phyloP scores from a whole-genome alignment of 2,329 filamentous ascomycete species.

The Aspergillus fumigatiaffinis region DNA sequence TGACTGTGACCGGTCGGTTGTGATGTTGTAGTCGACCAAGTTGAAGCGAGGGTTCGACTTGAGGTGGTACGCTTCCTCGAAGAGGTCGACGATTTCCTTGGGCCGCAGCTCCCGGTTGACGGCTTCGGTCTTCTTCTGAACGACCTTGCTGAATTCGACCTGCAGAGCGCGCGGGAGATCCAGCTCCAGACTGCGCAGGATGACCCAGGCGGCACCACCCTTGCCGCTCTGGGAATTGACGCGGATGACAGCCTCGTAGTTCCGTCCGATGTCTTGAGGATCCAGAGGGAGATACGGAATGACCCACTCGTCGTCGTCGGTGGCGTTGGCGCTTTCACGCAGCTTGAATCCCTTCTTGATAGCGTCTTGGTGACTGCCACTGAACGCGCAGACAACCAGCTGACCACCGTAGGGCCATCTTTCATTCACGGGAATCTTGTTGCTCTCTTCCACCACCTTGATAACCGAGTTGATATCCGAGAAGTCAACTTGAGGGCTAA shows the following conservation, averaged over 20 bases:
- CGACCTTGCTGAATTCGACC: slow-evolving; percentile 82
- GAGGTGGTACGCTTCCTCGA: slow-evolving; percentile 83
- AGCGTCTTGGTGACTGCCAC: slow-evolving; percentile 88
- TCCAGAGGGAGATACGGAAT: slow-evolving; percentile 92
- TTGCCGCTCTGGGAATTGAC: slow-evolving; percentile 97
- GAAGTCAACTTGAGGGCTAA: slow-evolving; percentile 82
- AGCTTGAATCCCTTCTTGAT: slow-evolving; percentile 81
- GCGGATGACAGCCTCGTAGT: slow-evolving; percentile 96
- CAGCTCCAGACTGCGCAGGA: slow-evolving; percentile 81
- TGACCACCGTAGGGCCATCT: slow-evolving; percentile 87
- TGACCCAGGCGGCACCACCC: slow-evolving; percentile 91
- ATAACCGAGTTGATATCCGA: slow-evolving; percentile 84
- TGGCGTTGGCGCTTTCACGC: slow-evolving; percentile 59
- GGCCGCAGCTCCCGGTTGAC: slow-evolving; percentile 80
- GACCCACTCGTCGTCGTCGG: slow-evolving; percentile 68
- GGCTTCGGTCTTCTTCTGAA: slow-evolving; percentile 75
- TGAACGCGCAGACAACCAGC: slow-evolving; percentile 89
- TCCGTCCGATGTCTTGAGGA: slow-evolving; percentile 87
- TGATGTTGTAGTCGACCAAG: slow-evolving; percentile 88
- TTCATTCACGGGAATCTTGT: slow-evolving; percentile 89
- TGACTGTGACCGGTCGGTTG: slow-evolving; percentile 72
- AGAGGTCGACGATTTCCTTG: slow-evolving; percentile 80
- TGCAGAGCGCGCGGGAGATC: slow-evolving; percentile 91
- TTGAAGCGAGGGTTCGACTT: slow-evolving; percentile 78
- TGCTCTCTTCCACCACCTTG: slow-evolving; percentile 83